These are phyloP conservation scores for Tetracladium setigerum DNA, from an alignment of 495 filamentous ascomycete genomes.

Conservation along the genomic window DNA sequence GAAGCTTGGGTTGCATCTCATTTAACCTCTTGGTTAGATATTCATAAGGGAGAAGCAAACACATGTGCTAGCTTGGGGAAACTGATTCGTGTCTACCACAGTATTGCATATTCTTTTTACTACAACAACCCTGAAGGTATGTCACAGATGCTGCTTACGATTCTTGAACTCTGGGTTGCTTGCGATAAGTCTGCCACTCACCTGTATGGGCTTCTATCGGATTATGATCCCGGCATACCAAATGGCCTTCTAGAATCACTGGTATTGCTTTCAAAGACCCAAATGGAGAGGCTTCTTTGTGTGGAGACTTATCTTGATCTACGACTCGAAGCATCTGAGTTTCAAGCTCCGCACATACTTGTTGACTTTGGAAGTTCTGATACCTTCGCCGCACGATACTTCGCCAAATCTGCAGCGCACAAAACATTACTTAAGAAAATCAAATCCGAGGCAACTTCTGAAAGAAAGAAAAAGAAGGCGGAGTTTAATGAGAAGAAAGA, in stretches of 20 bases:
- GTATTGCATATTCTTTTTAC: conserved; percentile 26
- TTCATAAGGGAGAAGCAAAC: conserved; percentile 14
- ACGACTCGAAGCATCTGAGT: not conserved
- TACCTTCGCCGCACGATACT: not conserved
- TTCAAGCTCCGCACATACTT: not conserved
- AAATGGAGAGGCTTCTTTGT: not conserved
- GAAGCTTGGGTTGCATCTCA: conserved; percentile 27
- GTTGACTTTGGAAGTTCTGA: not conserved
- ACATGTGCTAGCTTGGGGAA: not conserved
- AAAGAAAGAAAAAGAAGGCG: not conserved
- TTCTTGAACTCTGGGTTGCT: conserved; percentile 55
- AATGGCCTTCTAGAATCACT: conserved; percentile 32
- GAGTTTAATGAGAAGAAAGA: not conserved
- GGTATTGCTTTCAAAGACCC: conserved; percentile 33
- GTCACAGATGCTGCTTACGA: conserved; percentile 50
- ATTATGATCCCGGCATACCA: conserved; percentile 43
- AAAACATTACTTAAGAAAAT: not conserved
- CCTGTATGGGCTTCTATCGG: conserved; percentile 29
- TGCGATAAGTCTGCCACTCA: conserved; percentile 40
- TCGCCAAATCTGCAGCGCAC: not conserved
- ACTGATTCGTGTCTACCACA: conserved; percentile 20
- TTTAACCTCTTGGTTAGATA: conserved; percentile 1
- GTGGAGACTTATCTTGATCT: not conserved
- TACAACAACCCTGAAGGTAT: conserved; percentile 35
- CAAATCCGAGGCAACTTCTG: not conserved